Percentiles rank a stretch among this genome's conserved stretches.
phyloP scores from a whole-genome alignment of 495 filamentous ascomycete species.

The Podospora pseudopauciseta region DNA sequence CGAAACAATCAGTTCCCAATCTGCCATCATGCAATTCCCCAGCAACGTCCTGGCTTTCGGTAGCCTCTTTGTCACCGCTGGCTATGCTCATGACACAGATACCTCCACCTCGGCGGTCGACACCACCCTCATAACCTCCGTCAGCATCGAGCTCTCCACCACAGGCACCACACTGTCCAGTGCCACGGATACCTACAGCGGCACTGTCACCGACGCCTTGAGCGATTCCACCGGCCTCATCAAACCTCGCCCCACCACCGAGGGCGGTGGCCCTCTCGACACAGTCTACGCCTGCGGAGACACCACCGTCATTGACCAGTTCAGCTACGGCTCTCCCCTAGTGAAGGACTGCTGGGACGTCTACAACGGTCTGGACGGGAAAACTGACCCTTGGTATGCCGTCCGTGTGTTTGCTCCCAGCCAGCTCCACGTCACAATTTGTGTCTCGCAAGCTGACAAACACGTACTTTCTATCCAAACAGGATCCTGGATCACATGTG shows the following conservation, averaged over 20 bases:
- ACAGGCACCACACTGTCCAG: not conserved
- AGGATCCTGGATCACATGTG: not conserved
- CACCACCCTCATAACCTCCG: not conserved
- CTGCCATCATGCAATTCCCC: not conserved
- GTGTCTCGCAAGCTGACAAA: not conserved
- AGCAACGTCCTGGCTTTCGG: not conserved
- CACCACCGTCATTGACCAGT: not conserved
- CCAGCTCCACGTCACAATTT: not conserved
- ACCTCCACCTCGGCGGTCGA: not conserved
- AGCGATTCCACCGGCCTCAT: not conserved
- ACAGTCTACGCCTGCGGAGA: not conserved
- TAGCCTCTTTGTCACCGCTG: not conserved
- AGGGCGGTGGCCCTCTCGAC: not conserved
- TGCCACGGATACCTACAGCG: not conserved
- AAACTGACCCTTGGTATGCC: not conserved
- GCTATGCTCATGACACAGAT: not conserved
- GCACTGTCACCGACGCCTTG: not conserved
- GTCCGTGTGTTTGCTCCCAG: not conserved
- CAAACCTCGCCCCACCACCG: not conserved
- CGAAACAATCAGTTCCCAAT: not conserved
- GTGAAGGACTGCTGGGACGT: not conserved
- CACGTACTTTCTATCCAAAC: not conserved
- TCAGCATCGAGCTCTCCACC: not conserved
- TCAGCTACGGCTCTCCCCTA: not conserved
- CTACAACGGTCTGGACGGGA: not conserved